phyloP scores from a whole-genome alignment of 257 asterid genomes.

The Jacaranda mimosifolia region DNA sequence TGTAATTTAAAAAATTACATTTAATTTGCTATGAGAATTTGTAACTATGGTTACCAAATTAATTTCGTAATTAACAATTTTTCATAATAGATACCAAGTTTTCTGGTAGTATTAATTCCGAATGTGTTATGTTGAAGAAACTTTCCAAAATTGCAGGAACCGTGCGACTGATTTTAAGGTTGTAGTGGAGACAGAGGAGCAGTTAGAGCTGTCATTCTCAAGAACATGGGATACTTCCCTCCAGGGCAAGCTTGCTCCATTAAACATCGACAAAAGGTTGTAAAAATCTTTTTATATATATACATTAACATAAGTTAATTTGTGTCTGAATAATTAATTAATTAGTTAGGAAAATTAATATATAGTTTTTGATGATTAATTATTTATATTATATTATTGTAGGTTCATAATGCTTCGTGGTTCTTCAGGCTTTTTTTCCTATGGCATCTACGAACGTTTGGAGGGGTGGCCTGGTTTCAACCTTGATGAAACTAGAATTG shows the following conservation, averaged over 20 bases:
- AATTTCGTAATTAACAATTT: too few relatives aligned
- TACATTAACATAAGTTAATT: not conserved
- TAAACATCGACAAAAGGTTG: constrained; percentile 82
- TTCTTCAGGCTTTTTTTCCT: constrained; percentile 76
- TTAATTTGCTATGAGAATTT: too few relatives aligned
- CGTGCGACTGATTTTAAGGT: constrained; percentile 54
- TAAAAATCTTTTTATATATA: not conserved
- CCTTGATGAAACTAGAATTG: constrained; percentile 79
- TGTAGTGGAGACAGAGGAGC: constrained; percentile 57
- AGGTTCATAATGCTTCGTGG: constrained; percentile 79
- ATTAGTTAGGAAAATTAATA: not conserved
- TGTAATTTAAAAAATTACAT: too few relatives aligned
- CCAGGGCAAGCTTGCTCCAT: constrained; percentile 47
- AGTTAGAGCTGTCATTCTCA: constrained; percentile 61
- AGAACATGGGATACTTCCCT: constrained; percentile 56
- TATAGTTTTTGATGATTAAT: not conserved
- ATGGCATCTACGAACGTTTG: constrained; percentile 77
- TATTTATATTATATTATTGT: not conserved
- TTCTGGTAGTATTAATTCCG: too few relatives aligned
- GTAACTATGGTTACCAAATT: too few relatives aligned
- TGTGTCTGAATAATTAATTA: not conserved
- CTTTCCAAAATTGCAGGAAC: constrained; percentile 49
- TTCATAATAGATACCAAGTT: too few relatives aligned
- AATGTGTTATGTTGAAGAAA: not conserved
- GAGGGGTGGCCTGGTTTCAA: constrained; percentile 88